These are phyloP conservation scores for Heimioporus sp. DNA, from an alignment of 768 basidiomycete species.

Conservation along the genomic window DNA sequence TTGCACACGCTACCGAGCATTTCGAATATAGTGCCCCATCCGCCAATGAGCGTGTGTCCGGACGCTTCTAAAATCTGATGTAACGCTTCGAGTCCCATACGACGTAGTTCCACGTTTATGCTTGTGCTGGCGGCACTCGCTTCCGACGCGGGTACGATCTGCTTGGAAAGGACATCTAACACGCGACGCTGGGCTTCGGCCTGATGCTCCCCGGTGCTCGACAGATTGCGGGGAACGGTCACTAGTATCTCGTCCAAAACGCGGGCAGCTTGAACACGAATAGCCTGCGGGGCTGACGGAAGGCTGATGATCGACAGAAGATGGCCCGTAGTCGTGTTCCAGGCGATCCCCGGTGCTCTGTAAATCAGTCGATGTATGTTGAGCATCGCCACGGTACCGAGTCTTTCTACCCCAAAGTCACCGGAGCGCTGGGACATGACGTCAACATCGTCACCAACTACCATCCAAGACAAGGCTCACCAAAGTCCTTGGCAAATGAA, in stretches of 20 bases:
- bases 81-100: conserved; percentile 86
- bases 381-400: conserved; percentile 74
- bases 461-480: conserved; percentile 41
- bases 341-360: conserved; percentile 78
- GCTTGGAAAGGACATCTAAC: conserved; percentile 79
- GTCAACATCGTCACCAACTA: not conserved
- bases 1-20: conserved; percentile 90
- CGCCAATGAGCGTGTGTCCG: conserved; percentile 87
- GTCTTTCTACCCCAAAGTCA: conserved; percentile 90
- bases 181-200: conserved; percentile 77
- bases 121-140: conserved; percentile 42
- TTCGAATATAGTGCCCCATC: conserved; percentile 92
- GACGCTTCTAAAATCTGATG: conserved; percentile 89
- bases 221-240: conserved; percentile 70
- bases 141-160: conserved; percentile 54
- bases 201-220: conserved; percentile 58
- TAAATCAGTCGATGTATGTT: conserved; percentile 89
- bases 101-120: conserved; percentile 70
- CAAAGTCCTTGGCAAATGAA: conserved; percentile 76
- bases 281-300: conserved; percentile 63
- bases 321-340: conserved; percentile 79
- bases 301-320: conserved; percentile 76
- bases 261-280: conserved; percentile 87
- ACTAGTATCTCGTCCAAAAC: conserved; percentile 83
- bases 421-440: conserved; percentile 62